Percentiles rank a stretch among this genome's conserved stretches.
Evolutionary conservation across 2,329 filamentous ascomycete species (phyloP).

Genomic region (Stagonosporopsis cucurbitacearum): DNA sequence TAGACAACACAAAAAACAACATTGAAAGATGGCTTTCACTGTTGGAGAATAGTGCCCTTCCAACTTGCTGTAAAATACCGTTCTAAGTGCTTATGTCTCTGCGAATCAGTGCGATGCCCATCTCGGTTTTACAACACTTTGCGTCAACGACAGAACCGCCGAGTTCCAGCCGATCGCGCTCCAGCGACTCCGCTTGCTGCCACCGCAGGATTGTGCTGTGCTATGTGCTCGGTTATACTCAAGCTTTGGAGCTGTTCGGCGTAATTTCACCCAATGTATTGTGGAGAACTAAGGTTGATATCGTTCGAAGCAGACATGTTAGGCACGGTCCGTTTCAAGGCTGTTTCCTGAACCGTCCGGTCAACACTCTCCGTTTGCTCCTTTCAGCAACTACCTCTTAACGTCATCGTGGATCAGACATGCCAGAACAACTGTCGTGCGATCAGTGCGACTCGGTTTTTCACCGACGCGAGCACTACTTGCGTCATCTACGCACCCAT

Average conservation of each 20-base stretch:
- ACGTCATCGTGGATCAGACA: not conserved
- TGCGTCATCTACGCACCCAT: conserved; percentile 6
- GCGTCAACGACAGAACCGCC: too few relatives aligned
- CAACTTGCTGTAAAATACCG: too few relatives aligned
- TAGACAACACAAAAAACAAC: too few relatives aligned
- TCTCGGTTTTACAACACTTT: too few relatives aligned
- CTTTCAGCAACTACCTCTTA: not conserved
- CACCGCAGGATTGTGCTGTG: too few relatives aligned
- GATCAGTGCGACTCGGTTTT: conserved; percentile 1
- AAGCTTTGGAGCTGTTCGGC: too few relatives aligned
- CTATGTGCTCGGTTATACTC: too few relatives aligned
- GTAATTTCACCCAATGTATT: too few relatives aligned
- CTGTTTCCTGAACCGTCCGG: not conserved
- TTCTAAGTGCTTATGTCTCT: not conserved
- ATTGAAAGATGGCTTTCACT: too few relatives aligned
- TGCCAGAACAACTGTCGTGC: conserved; percentile 1
- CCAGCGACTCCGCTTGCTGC: not conserved
- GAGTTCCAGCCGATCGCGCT: not conserved
- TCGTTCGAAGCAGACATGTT: not conserved
- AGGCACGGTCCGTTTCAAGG: not conserved
- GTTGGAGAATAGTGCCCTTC: too few relatives aligned
- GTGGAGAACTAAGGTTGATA: not conserved
- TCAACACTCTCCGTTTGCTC: not conserved
- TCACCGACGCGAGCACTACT: not conserved
- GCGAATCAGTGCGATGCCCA: not conserved